These are phyloP conservation scores for Lentinula aciculospora DNA, from an alignment of 768 basidiomycete species.

Conservation along the genomic window DNA sequence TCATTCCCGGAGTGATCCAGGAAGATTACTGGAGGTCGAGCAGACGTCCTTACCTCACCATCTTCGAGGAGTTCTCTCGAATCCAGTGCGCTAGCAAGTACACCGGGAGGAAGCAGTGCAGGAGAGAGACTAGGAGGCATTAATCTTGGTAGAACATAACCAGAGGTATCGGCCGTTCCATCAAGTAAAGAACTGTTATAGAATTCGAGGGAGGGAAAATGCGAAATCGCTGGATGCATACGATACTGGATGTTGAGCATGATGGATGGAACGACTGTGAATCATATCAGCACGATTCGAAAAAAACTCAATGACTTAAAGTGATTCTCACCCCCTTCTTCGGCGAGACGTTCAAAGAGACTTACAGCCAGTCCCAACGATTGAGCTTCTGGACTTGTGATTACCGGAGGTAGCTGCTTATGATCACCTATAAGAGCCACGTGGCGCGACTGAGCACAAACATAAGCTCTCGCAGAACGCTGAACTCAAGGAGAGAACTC, in stretches of 20 bases:
- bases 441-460: constrained; percentile 58
- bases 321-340: constrained; percentile 61
- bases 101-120: constrained; percentile 3
- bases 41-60: not conserved
- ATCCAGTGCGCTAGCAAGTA: not conserved
- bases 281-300: not conserved
- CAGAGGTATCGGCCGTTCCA: constrained; percentile 58
- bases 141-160: constrained; percentile 44
- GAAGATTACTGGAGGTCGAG: constrained; percentile 65
- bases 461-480: constrained; percentile 7
- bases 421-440: constrained; percentile 94
- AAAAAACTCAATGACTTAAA: constrained; percentile 14
- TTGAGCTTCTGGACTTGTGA: constrained; percentile 71
- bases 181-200: constrained; percentile 68
- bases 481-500: constrained; percentile 27
- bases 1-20: constrained; percentile 76
- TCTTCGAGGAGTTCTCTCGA: not conserved
- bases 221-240: constrained; percentile 89
- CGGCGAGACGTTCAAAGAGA: constrained; percentile 86
- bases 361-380: constrained; percentile 69
- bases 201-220: constrained; percentile 82
- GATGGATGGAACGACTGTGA: constrained; percentile 72
- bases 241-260: constrained; percentile 96
- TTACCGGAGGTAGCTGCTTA: constrained; percentile 90
- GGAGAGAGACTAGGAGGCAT: constrained; percentile 41